Percentiles rank a stretch among this genome's conserved stretches.
Evolutionary conservation across 139 green algal genomes (phyloP).

Genomic region (Chlamydomonas incerta): DNA sequence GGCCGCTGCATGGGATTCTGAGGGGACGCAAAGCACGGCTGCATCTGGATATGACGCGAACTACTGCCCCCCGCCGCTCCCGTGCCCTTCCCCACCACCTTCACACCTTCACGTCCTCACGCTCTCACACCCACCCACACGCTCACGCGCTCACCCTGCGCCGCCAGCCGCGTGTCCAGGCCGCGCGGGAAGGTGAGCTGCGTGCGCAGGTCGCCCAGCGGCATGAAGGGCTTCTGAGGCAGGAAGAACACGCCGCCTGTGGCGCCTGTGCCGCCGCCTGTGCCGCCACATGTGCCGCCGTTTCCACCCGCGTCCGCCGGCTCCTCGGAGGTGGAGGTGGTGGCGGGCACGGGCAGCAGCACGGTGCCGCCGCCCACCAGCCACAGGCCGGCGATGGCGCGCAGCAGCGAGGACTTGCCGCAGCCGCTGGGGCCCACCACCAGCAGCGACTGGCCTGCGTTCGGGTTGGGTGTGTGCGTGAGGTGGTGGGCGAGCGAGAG

Average conservation of each 20-base stretch:
- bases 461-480: too few species aligned
- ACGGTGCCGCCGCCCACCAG: slow-evolving; percentile 72
- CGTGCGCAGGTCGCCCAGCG: slow-evolving; percentile 82
- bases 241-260: slow-evolving; percentile 84
- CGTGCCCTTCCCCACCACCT: not conserved
- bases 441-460: slow-evolving; percentile 77
- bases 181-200: slow-evolving; percentile 90
- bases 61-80: not conserved
- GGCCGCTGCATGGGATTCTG: too few species aligned
- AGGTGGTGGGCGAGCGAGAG: not conserved
- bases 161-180: not conserved
- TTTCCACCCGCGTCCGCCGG: not conserved
- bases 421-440: slow-evolving; percentile 90
- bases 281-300: too few species aligned
- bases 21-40: too few species aligned
- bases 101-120: not conserved
- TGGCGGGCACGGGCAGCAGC: slow-evolving; percentile 27
- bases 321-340: not conserved
- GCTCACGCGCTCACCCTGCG: not conserved
- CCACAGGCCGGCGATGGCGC: slow-evolving; percentile 94
- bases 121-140: not conserved
- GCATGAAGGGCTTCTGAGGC: slow-evolving; percentile 94
- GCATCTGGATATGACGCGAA: too few species aligned
- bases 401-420: slow-evolving; percentile 91
- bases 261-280: slow-evolving; percentile 64